These are phyloP conservation scores for Citrus medica DNA, from an alignment of 345 rosid species.

Conservation along the genomic window DNA sequence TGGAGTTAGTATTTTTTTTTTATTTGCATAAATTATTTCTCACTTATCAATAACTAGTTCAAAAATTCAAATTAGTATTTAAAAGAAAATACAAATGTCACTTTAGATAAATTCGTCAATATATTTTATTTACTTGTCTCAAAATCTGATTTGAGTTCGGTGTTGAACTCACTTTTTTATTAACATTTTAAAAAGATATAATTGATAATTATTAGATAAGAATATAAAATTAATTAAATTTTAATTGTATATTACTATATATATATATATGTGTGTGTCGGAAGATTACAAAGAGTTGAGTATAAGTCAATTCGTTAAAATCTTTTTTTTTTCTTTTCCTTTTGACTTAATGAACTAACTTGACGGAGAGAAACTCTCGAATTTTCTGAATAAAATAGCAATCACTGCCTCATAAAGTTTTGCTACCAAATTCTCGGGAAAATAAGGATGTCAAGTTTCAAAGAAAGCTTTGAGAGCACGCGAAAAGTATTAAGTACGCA, in stretches of 20 bases:
- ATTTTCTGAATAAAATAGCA: neutral
- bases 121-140: neutral
- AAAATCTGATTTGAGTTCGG: rapidly evolving
- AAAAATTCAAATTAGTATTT: no score
- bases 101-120: no score
- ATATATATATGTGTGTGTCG: rapidly evolving
- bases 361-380: neutral
- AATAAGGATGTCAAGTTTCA: neutral
- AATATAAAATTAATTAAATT: no score
- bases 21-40: neutral
- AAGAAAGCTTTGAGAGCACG: neutral
- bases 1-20: neutral
- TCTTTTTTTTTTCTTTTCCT: neutral
- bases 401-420: neutral
- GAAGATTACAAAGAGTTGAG: no score
- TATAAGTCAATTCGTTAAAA: no score
- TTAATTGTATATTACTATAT: no score
- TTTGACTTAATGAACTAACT: neutral
- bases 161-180: rapidly evolving
- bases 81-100: no score
- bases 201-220: no score
- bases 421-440: neutral
- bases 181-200: rapidly evolving
- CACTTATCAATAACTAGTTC: no score
- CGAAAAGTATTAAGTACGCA: neutral